Evolutionary conservation across 2,329 filamentous ascomycete genomes (phyloP), one percentile per base, ranked within the genome.

Genomic region (Raffaelea albimanens): DNA sequence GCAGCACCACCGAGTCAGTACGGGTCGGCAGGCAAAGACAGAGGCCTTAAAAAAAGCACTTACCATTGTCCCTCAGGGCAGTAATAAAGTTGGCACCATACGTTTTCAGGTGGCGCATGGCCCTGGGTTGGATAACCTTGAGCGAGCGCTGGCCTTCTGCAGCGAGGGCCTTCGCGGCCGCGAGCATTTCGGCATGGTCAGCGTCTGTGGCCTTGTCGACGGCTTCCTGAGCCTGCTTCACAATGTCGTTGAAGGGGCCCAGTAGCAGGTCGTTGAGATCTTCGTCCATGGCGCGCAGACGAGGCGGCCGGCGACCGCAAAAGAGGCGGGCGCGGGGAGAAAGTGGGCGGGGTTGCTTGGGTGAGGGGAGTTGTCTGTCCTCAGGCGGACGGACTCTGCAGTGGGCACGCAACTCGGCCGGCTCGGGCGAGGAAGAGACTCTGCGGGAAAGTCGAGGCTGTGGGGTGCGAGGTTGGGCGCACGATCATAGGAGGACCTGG

Each of bases 51-150:
- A n/a, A n/a, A n/a, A n/a, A 18, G 10, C 8, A 52, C 67, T 55
- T 62, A 78, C 76, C 71, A 51, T 76, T 72, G 45, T 76, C 74
- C 52, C 72, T 75, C 22, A 80, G 63, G 5, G 71, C 70, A 51
- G 70, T 62, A 19, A 74, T 58, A 53, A 80, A 79, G 50, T 64
- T 68, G 21, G 59, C 53, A 5, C 71, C 70, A 46, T 73, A 77
- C 34, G 75, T 69, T 7, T 70, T 67, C 40, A 69, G 58, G 42
- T 70, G 64, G 46, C 69, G 72, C 50, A 62, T 65, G 57, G 73
- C 77, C 13, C 75, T 58, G 33, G 73, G 72, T 53, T 76, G 71
- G 39, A 79, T 67, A 46, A 62, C 68, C 57, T 71, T 72, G 49
- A 63, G 42, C 2, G 64, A 62, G 2, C 64, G 58, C 53, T 64